Evolutionary conservation across 352 stramenopile species (phyloP), one percentile per base, ranked within the genome.

Genomic region (Globisporangium parvum): DNA sequence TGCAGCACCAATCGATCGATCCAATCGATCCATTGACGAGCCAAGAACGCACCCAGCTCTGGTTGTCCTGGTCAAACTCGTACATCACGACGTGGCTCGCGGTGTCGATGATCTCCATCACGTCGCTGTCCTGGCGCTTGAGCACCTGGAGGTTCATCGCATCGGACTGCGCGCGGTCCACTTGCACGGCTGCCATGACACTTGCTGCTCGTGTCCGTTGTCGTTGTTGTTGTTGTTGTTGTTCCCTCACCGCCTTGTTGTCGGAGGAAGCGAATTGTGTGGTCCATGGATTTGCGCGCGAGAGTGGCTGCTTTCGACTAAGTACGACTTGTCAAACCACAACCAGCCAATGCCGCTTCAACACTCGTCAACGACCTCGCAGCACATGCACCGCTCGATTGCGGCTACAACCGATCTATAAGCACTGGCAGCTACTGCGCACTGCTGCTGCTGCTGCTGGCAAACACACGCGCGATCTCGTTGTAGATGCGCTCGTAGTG

Each of bases 101-200:
- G 31, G 73, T 94, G 73, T 88, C 85, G 41, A 92, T 76, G 52
- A 94, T 92, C 35, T 94, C 82, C 65, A 75, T 67, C 40, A 94
- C 73, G n/a, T 82, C 67, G 44, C 71, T 65, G 53, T 94, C 85
- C 61, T 94, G 81, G 45, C 85, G 80, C 69, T 88, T 88, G 40
- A 94, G 75, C 57, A 92, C 85, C 63, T 92, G 81, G 57, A 94
- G 60, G 65, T 94, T 94, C 79, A 94, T 87, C 20, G 80, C 85
- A 54, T 94, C 83, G 41, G 73, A 92, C 68, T 94, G 85, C 63
- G 80, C 68, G 60, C 80, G 81, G 66, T 94, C 81, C 53, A 92
- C 71, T 45, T 78, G 74, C 44, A 88, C 62, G 52, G 79, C 63
- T 31, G 69, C 64, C 71, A 83, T 83, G 28, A 21, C 15, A 14